Evolutionary conservation across 352 stramenopile species (phyloP).

Genomic region (Globisporangium megalacanthum): DNA sequence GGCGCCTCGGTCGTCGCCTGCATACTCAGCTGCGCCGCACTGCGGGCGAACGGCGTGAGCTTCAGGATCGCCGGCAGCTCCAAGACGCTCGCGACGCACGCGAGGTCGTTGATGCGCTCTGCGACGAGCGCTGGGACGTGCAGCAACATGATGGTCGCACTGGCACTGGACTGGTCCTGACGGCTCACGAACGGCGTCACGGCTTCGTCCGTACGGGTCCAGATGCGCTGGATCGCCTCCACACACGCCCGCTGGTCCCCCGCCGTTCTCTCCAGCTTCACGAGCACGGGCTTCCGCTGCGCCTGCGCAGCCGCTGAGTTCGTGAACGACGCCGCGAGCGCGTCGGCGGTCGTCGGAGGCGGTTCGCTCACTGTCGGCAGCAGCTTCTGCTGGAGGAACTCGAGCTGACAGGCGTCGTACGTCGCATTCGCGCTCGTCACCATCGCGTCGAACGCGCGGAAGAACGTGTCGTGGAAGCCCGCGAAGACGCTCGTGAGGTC

Average conservation of each 20-base stretch:
- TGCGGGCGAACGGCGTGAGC: constrained; percentile 63
- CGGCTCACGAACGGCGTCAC: constrained; percentile 64
- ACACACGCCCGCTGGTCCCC: constrained; percentile 31
- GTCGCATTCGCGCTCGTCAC: constrained; percentile 40
- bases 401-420: constrained; percentile 57
- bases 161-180: constrained; percentile 34
- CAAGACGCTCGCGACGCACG: constrained; percentile 46
- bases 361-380: constrained; percentile 8
- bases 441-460: constrained; percentile 57
- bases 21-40: constrained; percentile 23
- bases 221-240: constrained; percentile 34
- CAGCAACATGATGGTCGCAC: constrained; percentile 46
- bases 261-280: constrained; percentile 26
- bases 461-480: constrained; percentile 52
- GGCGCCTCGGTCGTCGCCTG: constrained; percentile 21
- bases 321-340: constrained; percentile 9
- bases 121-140: constrained; percentile 39
- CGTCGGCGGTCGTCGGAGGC: constrained; percentile 15
- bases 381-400: constrained; percentile 58
- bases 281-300: constrained; percentile 28
- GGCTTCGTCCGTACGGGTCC: constrained; percentile 29
- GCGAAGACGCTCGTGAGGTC: constrained; percentile 23
- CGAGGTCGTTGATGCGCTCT: constrained; percentile 36
- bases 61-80: constrained; percentile 60
- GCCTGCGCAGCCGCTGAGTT: constrained; percentile 22